Base-by-base conservation (phyloP, 306 rosid species). In the Cicer arietinum region DNA sequence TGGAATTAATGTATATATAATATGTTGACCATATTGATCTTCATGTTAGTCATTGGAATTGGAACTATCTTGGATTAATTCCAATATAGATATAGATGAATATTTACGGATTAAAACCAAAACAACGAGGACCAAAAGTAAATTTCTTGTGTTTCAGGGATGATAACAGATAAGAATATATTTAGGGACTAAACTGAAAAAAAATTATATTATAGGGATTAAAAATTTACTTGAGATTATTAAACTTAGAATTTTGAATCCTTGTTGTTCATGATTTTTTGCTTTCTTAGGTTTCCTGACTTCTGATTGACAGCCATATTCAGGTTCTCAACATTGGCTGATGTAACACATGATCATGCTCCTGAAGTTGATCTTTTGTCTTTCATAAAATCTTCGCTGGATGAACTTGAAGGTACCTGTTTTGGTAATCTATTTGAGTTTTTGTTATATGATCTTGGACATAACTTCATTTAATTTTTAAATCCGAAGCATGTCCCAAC, bases 321-420 rank as follows among this genome's bases (percentile, higher is more conserved):
- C 89, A 85, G 98, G 85, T 86, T 86, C 74, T 87, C 92, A 62
- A 82, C 91, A 56, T 79, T 73, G 69, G 66, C 89, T 41, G 78
- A 79, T 83, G 80, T 78, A 30, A 83, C 82, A 22, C 68, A 69
- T 45, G 75, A 90, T 73, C 79, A 83, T 64, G 68, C 82, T 8
- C 10, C 74, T 7, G 84, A 78, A 69, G 85, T 17, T 67, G 89
- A 86, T 69, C 62, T 87, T 74, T 84, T 89, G 72, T 81, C 94
- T 73, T 90, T 90, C 85, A 83, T 91, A 58, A 86, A 85, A 75
- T 86, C 89, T 54, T 82, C 85, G 17, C 16, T 90, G 47, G 81
- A 86, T 67, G 84, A 87, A 73, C 75, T 54, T 48, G 94, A 94
- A 94, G 98, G 96, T 94, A 72, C 76, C 84, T 66, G n/a, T 46